Evolutionary conservation across 179 eudicot genomes (phyloP), one percentile per base, ranked within the genome.

Genomic region (Nepenthes alata): DNA sequence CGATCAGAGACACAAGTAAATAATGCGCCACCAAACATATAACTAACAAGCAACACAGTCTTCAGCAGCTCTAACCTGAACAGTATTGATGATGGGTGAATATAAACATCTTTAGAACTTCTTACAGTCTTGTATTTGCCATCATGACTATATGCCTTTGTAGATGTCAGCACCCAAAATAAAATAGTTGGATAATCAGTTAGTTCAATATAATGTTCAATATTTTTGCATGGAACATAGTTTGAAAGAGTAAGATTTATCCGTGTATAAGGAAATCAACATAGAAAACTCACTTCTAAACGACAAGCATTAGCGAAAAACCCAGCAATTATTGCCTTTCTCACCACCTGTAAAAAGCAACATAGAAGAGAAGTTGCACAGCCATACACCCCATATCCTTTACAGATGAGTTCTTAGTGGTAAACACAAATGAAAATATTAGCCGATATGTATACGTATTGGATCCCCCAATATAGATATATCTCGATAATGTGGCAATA

Each of bases 291-390:
- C 67, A 91, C 98, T 69, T 93, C 94, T 63, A 89, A 75, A 47
- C 68, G 89, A 70, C 95, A 86, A 70, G 96, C 98, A 72, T 93
- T 89, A 11, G 98, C 88, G 16, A 93, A 93, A 80, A 77, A 93
- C 14, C 98, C 98, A 74, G 97, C 87, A 74, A 84, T 75, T 35
- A 93, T 74, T 62, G 98, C 93, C 79, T 86, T 93, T 67, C 89
- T 80, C 47, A 93, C 85, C 53, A 62, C 88, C 98, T 93, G 95
- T 59, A 72, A 58, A 55, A 11, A 11, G 11, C 4, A 11, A 11
- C n/a, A 50, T 1, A 13, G 53, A 50, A 50, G 11, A 11, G 15
- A 10, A 11, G 15, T 50, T 50, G 11, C 15, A 25, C 25, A 25
- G 25, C 25, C 25, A 25, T 25, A 25, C 25, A 25, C 45, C 45